These are phyloP conservation scores for Nicotiana noctiflora DNA, from an alignment of 257 asterid genomes.

Conservation along the genomic window DNA sequence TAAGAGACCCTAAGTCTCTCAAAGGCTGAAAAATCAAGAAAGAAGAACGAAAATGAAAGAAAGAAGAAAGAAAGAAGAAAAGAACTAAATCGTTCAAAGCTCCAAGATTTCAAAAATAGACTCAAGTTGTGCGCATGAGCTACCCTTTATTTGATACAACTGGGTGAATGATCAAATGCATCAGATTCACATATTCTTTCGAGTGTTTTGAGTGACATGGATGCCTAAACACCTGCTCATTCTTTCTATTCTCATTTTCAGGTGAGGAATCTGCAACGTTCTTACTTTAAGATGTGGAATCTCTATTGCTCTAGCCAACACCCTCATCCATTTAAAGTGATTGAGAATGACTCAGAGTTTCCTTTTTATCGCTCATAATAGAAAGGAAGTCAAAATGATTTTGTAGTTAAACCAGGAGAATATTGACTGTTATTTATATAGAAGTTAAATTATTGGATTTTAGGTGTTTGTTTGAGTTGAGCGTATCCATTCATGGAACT, in stretches of 20 bases:
- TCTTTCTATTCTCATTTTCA: constrained; percentile 17
- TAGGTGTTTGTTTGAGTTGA: neutral
- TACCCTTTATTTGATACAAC: constrained; percentile 93
- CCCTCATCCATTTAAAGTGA: constrained; percentile 84
- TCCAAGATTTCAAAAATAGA: constrained; percentile 66
- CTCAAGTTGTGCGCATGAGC: constrained; percentile 71
- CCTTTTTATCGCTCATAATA: constrained; percentile 39
- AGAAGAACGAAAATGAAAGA: too few species aligned
- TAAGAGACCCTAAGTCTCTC: too few species aligned
- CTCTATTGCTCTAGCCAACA: constrained; percentile 71
- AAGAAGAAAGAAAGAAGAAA: too few species aligned
- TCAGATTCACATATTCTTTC: neutral
- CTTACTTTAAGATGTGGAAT: constrained; percentile 95
- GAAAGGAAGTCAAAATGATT: constrained; percentile 17
- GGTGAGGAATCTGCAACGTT: constrained; percentile 88
- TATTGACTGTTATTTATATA: neutral
- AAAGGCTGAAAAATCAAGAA: too few species aligned
- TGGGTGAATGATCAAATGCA: constrained; percentile 50
- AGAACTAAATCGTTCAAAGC: constrained; percentile 69
- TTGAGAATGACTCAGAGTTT: constrained; percentile 60
- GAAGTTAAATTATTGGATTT: constrained; percentile 10
- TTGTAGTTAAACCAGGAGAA: constrained; percentile 38
- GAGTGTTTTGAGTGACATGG: neutral
- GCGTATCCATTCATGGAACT: neutral
- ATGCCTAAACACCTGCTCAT: neutral